Evolutionary conservation across 1,139 yeast species (phyloP), one percentile per base, ranked within the genome.

Genomic region (Tardiomyces digboiensis): DNA sequence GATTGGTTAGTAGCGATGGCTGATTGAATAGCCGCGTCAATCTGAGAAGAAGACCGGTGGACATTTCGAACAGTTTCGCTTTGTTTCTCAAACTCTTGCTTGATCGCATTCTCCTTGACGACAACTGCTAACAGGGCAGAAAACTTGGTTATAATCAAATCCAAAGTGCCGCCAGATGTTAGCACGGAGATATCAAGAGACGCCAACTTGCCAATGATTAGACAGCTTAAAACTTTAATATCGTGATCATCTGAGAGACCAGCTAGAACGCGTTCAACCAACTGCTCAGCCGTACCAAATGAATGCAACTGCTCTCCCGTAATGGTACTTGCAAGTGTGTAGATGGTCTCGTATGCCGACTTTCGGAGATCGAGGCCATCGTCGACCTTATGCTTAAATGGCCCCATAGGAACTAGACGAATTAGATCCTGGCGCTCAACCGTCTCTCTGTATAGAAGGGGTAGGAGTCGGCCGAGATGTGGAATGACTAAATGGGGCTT

Each of bases 331-430:
- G 69, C 54, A 43, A 83, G 61, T 5, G 85, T 72, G 58, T 80
- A 80, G 41, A 85, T 66, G 26, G 82, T 67, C 57, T 86, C 95
- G 59, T 81, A 84, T 8, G 85, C 72, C 42, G 83, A 72, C 58
- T 83, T 84, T 45, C 96, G 71, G 46, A 80, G 75, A 49, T 80
- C 88, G 40, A 84, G 67, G 0, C 91, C 94, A 54, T 82, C 83
- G 57, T 86, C 96, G 39, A 84, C 75, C 48, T 80, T 79, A 57
- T 84, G 89, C 56, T 84, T 84, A 67, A 83, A 85, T 0, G 95
- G 95, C 0, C 96, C 96, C 80, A 87, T 84, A 40, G 82, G 84
- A 37, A 86, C 81, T 12, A 72, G 66, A 46, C 80, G 80, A 42
- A 83, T 76, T 54, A 79, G 80, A 43, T 73, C 72, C 21, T 70